phyloP scores from a whole-genome alignment of 225 moss, liverwort and hornwort species.

The Lunularia cruciata region DNA sequence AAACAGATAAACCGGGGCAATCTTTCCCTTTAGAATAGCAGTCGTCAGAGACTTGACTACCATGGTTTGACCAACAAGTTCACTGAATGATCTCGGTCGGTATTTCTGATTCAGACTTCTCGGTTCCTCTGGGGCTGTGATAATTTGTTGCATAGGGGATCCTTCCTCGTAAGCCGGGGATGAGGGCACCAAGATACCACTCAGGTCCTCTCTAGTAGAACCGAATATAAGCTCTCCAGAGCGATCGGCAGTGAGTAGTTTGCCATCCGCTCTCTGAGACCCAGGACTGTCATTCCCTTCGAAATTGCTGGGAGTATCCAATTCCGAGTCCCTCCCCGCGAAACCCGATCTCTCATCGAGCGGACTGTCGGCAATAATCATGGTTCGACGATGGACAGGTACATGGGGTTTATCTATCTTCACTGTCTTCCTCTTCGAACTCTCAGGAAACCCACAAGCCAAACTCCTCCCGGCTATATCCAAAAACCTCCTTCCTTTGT shows the following conservation, averaged over 20 bases:
- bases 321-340: conserved; percentile 30
- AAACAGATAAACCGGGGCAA: conserved; percentile 76
- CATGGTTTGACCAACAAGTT: conserved; percentile 72
- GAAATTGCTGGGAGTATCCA: conserved; percentile 29
- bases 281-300: conserved; percentile 18
- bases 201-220: conserved; percentile 40
- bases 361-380: conserved; percentile 22
- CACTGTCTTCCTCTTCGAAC: conserved; percentile 45
- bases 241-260: conserved; percentile 38
- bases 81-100: conserved; percentile 70
- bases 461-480: conserved; percentile 67
- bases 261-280: conserved; percentile 41
- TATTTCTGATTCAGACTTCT: conserved; percentile 72
- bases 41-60: conserved; percentile 73
- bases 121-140: conserved; percentile 23
- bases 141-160: conserved; percentile 3
- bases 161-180: conserved; percentile 33
- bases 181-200: conserved; percentile 23
- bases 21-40: conserved; percentile 62
- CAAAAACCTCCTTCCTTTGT: conserved; percentile 68
- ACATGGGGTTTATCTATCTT: conserved; percentile 28
- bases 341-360: not conserved
- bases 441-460: conserved; percentile 64
- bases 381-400: not conserved
- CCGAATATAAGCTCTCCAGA: conserved; percentile 43